These are phyloP conservation scores for Pseudopediastrum boryanum DNA, from an alignment of 139 green algal genomes.

Conservation along the genomic window DNA sequence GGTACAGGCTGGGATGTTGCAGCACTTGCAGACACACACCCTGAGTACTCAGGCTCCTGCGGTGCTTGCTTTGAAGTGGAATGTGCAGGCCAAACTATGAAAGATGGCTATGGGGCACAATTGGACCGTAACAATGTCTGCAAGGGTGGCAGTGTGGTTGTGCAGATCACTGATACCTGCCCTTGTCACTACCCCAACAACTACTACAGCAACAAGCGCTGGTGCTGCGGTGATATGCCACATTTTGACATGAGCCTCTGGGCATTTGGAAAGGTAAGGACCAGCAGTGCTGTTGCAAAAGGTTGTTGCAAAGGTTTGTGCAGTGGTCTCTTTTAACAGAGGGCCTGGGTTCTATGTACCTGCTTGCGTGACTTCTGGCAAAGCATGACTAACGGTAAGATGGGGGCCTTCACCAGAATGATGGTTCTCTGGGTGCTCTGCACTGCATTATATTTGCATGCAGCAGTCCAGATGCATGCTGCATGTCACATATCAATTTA, in stretches of 20 bases:
- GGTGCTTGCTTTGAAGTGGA: constrained; percentile 55
- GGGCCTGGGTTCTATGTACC: no score
- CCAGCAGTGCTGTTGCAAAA: no score
- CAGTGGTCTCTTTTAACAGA: no score
- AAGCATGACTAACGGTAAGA: no score
- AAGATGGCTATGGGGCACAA: constrained; percentile 34
- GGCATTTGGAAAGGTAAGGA: constrained; percentile 23
- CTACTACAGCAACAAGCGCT: constrained; percentile 39
- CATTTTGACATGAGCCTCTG: constrained; percentile 31
- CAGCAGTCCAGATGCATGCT: no score
- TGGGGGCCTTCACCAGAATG: no score
- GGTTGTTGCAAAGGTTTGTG: no score
- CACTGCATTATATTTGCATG: no score
- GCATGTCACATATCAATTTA: no score
- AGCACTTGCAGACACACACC: constrained; percentile 32
- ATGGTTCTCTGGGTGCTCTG: no score
- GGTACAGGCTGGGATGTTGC: constrained; percentile 39
- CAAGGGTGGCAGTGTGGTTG: constrained; percentile 31
- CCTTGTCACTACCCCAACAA: constrained; percentile 38
- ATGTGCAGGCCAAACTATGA: constrained; percentile 20
- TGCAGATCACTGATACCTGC: constrained; percentile 51
- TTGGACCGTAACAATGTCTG: constrained; percentile 28
- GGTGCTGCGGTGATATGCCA: constrained; percentile 42
- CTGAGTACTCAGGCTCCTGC: constrained; percentile 43
- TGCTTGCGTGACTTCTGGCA: no score